Base-by-base conservation (phyloP, 2,329 filamentous ascomycete species). In the Alternaria metachromatica region DNA sequence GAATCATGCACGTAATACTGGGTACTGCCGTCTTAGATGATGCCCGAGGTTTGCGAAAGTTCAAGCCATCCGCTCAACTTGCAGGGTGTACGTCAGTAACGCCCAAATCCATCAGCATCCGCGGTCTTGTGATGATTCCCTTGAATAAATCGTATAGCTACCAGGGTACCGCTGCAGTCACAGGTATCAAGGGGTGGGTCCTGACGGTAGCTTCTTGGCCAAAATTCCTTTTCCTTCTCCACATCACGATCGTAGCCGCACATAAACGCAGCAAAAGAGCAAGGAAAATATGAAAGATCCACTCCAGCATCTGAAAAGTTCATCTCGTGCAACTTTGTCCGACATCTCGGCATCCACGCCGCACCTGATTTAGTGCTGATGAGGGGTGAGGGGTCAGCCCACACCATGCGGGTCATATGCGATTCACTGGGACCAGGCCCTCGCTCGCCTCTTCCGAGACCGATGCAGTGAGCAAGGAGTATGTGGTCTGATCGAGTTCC, bases 1-100 rank as follows among this genome's bases (percentile, higher is more conserved):
- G 8, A 45, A 60, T 59, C 20, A 65, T 73, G 70, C 67, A 72
- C 56, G 70, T 67, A 69, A 72, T 70, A 58, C 60, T 54, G 56
- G 59, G 44, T 30, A 56, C 50, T 51, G 46, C 57, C 57, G 60
- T 63, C 55, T 58, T 57, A 46, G 56, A 62, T 65, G 64, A 54
- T 70, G 66, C 66, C 64, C 68, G 64, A 69, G 62, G 50, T 20
- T 43, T 57, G 45, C 46, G 48, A 58, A 37, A 48, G n/a, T 58
- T 64, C 50, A 69, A 69, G 60, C 65, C 62, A 62, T 63, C 60
- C 63, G 63, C 56, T 58, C 60, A 58, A 51, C 49, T 57, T 62
- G 51, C 60, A 57, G 49, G n/a, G 23, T 23, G 48, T 54, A 55
- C 41, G 53, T 54, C n/a, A 48, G 23, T 55, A n/a, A 54, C 33